phyloP scores from a whole-genome alignment of 257 asterid species.

The Salvia rosmarinus region DNA sequence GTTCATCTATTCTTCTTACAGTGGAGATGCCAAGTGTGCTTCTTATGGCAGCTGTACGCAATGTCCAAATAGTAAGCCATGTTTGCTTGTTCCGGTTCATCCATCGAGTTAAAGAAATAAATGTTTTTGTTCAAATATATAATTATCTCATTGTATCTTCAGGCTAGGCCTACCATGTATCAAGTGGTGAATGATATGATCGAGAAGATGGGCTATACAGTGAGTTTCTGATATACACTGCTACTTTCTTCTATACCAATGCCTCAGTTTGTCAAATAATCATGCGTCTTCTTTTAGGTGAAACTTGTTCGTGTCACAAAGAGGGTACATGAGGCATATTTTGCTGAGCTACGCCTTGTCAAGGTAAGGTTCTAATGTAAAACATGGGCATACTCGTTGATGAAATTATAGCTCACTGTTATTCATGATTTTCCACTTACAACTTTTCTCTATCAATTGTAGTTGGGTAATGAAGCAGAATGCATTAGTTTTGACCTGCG shows the following conservation, averaged over 20 bases:
- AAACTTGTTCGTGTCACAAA: slow-evolving; percentile 91
- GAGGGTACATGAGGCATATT: slow-evolving; percentile 95
- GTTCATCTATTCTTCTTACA: slow-evolving; percentile 43
- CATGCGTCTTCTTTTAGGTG: slow-evolving; percentile 50
- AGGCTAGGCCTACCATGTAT: slow-evolving; percentile 96
- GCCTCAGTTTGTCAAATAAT: slow-evolving; percentile 2
- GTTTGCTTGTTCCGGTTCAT: slow-evolving; percentile 20
- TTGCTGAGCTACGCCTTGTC: slow-evolving; percentile 68
- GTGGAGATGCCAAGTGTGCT: slow-evolving; percentile 99
- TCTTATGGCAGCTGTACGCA: slow-evolving; percentile 95
- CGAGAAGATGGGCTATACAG: slow-evolving; percentile 92
- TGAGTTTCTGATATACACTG: slow-evolving; percentile 39
- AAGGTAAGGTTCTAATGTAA: slow-evolving; percentile 48
- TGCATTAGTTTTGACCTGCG: slow-evolving; percentile 78
- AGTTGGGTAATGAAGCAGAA: slow-evolving; percentile 72
- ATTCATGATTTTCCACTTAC: slow-evolving; percentile 20
- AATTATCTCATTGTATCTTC: slow-evolving; percentile 31
- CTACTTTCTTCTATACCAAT: not conserved
- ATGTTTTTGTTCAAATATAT: not conserved
- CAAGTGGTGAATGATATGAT: slow-evolving; percentile 91
- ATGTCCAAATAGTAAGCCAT: slow-evolving; percentile 76
- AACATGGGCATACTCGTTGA: not conserved
- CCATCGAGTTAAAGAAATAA: not conserved
- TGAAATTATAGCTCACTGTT: not conserved
- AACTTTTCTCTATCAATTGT: slow-evolving; percentile 28